Base-by-base conservation (phyloP, 108 stramenopile species). In the Cylindrotheca fusiformis region DNA sequence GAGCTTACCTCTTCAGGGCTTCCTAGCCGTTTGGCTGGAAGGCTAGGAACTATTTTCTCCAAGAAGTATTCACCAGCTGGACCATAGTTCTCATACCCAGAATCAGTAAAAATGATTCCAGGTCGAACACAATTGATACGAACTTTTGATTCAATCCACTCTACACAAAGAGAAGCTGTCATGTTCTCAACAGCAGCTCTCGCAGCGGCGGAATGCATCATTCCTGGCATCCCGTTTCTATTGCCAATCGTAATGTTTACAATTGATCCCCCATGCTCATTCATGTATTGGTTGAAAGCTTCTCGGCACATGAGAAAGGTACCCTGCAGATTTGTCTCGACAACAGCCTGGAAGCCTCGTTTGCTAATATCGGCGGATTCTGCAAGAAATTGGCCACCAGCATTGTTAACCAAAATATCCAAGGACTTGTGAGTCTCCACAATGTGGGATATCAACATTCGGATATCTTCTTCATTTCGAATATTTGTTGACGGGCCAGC, bases 71-170 rank as follows among this genome's bases (percentile, higher is more conserved):
- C 83, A 29, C 75, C 86, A 0, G 84, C 82, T 1, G 79, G 75
- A 4, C 90, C 90, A 62, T 94, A 94, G 50, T 91, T 91, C 33
- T 83, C 71, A 62, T 87, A 88, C 20, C 93, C 93, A 3, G 75
- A 79, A 31, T 88, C 86, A 8, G 93, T 94, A 52, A 65, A 95
- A 21, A 95, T 84, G 27, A 91, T 83, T 6, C 90, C 90, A 2
- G 90, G 90, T 33, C 90, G 63, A n/a, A 95, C 90, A 53, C 93
- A 95, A 54, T 95, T 95, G 52, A 95, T 70, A 22, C 93, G 63
- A 1, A 95, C 88, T 3, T 67, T 74, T 32, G 75, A 77, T 51
- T 87, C 87, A 54, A 95, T 84, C 93, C 93, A 95, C 76, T 95
- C 93, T 25, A 76, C 75, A 49, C 85, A 78, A 31, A 95, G 69